Conservation (phyloP, 1,284 basidiomycete genomes). For the Ganoderma sinense region DNA sequence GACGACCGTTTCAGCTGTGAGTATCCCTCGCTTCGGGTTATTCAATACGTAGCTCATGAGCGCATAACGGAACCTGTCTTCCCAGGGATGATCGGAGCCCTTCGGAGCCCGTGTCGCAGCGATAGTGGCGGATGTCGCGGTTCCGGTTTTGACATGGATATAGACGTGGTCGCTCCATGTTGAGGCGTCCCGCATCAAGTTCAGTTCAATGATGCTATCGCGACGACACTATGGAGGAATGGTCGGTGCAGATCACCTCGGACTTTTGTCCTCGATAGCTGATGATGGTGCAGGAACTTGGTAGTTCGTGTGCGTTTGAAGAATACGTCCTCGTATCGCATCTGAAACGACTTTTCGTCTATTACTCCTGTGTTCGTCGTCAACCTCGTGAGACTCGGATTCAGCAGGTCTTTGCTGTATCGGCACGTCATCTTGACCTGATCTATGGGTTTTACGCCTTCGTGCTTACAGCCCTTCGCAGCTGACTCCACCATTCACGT, state of each 20-base stretch:
- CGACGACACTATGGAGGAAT: background rate
- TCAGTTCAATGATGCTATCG: background rate
- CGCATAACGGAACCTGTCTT: background rate
- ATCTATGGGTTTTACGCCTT: background rate
- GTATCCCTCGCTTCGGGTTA: background rate
- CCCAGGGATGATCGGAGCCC: background rate
- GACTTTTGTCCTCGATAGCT: background rate
- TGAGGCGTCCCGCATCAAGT: constrained; percentile 5
- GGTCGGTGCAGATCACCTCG: background rate
- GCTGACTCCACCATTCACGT: background rate
- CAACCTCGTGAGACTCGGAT: constrained; percentile 11
- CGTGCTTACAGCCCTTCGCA: background rate
- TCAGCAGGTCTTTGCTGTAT: constrained; percentile 3
- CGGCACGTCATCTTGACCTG: background rate
- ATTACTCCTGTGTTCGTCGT: background rate
- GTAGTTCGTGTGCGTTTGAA: background rate
- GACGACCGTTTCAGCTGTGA: background rate
- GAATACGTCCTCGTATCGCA: background rate
- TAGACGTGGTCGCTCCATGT: constrained; percentile 6
- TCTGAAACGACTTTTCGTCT: background rate
- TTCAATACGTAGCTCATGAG: background rate
- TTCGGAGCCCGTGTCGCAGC: background rate
- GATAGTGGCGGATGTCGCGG: constrained; percentile 12
- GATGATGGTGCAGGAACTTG: background rate
- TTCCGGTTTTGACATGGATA: constrained; percentile 16